A percentile compares a stretch with the other conserved stretches of the same genome.
Conservation (phyloP, 345 rosid species). For the Citrus mangshanensis region DNA sequence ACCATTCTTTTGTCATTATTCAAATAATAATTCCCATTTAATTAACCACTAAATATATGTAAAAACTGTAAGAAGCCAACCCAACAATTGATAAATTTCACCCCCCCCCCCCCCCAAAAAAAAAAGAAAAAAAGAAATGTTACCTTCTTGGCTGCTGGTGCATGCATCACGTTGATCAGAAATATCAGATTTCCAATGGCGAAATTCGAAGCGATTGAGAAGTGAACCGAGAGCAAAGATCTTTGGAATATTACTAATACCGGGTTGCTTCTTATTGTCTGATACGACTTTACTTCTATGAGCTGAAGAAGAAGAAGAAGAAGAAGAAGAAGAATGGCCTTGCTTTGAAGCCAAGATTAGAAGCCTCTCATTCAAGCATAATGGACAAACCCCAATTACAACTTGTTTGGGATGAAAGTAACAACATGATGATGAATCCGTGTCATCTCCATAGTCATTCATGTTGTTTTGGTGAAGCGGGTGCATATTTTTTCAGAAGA, state of each 20-base stretch:
- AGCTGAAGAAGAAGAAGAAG: slow-evolving; percentile 28
- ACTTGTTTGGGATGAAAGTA: slow-evolving; percentile 73
- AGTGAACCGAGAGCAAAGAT: slow-evolving; percentile 74
- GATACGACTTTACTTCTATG: slow-evolving; percentile 10
- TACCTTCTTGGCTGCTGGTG: slow-evolving; percentile 85
- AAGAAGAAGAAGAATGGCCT: slow-evolving; percentile 33
- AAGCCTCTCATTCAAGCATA: slow-evolving; percentile 87
- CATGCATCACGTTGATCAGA: slow-evolving; percentile 38
- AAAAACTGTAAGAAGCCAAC: background rate
- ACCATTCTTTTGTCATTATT: slow-evolving; percentile 25
- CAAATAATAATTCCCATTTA: slow-evolving; percentile 8
- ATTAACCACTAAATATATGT: background rate
- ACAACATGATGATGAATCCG: slow-evolving; percentile 49
- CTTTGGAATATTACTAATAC: slow-evolving; percentile 45
- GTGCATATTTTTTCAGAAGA: background rate
- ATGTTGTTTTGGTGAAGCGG: slow-evolving; percentile 16
- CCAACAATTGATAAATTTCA: background rate
- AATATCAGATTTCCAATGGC: slow-evolving; percentile 49
- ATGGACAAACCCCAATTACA: slow-evolving; percentile 70
- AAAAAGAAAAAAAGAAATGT: background rate
- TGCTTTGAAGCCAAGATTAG: slow-evolving; percentile 71
- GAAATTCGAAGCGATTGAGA: slow-evolving; percentile 68
- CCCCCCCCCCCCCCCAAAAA: too few species aligned
- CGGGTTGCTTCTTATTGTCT: slow-evolving; percentile 31
- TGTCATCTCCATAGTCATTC: slow-evolving; percentile 57